phyloP scores from a whole-genome alignment of 1,284 basidiomycete genomes.

The Somion occarium region DNA sequence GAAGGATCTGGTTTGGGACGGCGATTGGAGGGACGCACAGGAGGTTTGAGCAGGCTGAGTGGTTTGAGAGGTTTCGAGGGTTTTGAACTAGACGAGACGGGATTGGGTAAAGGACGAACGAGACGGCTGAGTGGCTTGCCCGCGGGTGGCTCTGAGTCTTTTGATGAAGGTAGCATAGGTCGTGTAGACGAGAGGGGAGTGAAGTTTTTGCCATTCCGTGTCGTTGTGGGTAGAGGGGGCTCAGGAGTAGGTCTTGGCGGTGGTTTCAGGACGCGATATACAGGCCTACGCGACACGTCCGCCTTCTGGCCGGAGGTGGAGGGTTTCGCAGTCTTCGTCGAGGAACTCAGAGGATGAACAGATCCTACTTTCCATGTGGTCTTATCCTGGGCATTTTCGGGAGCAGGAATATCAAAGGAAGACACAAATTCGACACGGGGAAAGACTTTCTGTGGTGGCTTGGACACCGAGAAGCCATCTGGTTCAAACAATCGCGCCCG shows the following conservation, averaged over 20 bases:
- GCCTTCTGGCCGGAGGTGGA: too few relatives aligned
- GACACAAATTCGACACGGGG: neutral
- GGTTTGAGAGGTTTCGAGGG: neutral
- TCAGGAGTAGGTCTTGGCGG: neutral
- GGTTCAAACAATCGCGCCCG: neutral
- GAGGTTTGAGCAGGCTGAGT: neutral
- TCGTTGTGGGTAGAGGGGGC: too few relatives aligned
- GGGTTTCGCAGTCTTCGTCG: too few relatives aligned
- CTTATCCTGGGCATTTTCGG: neutral
- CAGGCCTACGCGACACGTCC: neutral
- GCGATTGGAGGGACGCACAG: neutral
- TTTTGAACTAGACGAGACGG: neutral
- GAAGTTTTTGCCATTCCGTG: too few relatives aligned
- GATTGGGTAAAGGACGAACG: neutral
- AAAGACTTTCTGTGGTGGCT: neutral
- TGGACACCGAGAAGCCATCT: neutral
- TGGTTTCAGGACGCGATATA: neutral
- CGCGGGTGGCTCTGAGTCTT: too few relatives aligned
- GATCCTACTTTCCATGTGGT: too few relatives aligned
- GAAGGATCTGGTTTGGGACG: neutral
- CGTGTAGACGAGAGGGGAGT: too few relatives aligned
- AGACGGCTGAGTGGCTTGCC: neutral
- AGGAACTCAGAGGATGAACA: too few relatives aligned
- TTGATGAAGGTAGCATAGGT: too few relatives aligned
- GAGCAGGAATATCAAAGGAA: neutral